Evolutionary conservation across 371 early-diverging fungal species (phyloP).

Genomic region (Lichtheimia ornata): DNA sequence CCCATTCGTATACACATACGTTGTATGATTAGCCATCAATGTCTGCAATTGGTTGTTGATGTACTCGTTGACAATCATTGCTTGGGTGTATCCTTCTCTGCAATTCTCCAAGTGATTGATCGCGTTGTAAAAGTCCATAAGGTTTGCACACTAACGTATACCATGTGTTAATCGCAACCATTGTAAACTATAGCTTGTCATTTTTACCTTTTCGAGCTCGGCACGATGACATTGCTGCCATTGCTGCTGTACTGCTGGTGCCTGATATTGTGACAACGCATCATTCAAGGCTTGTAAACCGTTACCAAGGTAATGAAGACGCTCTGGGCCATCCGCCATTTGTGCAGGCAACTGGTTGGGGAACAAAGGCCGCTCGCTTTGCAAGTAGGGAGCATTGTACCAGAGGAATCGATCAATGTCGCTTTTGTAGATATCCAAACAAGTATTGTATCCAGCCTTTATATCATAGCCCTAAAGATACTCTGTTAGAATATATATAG

Average conservation of each 20-base stretch:
- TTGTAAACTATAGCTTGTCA: neutral
- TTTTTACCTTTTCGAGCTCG: slow-evolving; percentile 19
- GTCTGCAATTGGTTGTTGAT: slow-evolving; percentile 16
- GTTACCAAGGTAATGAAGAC: slow-evolving; percentile 4
- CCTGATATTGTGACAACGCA: neutral
- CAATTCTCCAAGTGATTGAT: slow-evolving; percentile 22
- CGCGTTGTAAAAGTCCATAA: slow-evolving; percentile 9
- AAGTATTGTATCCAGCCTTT: neutral
- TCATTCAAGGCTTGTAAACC: slow-evolving; percentile 9
- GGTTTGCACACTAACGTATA: slow-evolving; percentile 8
- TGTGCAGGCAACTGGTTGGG: slow-evolving; percentile 14
- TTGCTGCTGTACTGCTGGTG: neutral
- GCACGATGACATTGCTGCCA: slow-evolving; percentile 4
- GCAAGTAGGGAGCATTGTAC: slow-evolving; percentile 25
- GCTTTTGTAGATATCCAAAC: neutral
- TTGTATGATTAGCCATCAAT: neutral
- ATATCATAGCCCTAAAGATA: neutral
- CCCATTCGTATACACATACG: slow-evolving; percentile 6
- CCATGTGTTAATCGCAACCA: neutral
- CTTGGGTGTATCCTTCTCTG: slow-evolving; percentile 24
- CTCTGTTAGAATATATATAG: too few species aligned
- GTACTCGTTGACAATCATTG: slow-evolving; percentile 16
- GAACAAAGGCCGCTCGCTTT: slow-evolving; percentile 15
- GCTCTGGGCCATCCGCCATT: slow-evolving; percentile 11
- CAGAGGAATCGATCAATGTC: slow-evolving; percentile 24